phyloP scores from a whole-genome alignment of 305 asterid species.

The Solanum hybrid region DNA sequence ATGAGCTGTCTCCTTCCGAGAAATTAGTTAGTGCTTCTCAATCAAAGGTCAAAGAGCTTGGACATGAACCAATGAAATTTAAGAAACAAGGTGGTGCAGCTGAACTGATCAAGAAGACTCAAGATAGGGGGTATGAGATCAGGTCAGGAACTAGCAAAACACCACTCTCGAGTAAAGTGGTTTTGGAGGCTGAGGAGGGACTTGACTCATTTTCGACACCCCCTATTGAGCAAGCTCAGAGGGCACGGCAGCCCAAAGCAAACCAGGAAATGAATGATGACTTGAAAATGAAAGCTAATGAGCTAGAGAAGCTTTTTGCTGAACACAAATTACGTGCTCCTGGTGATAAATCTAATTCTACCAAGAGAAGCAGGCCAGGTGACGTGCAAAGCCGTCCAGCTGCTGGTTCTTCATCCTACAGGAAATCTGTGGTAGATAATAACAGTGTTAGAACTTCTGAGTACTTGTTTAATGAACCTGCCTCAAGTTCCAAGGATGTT shows the following conservation, averaged over 20 bases:
- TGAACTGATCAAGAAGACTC: conserved; percentile 37
- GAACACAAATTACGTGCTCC: conserved; percentile 77
- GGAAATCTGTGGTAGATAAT: conserved; percentile 29
- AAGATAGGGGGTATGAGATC: conserved; percentile 30
- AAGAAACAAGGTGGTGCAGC: conserved; percentile 32
- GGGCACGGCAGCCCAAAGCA: conserved; percentile 61
- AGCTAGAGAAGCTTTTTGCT: conserved; percentile 85
- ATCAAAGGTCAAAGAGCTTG: conserved; percentile 34
- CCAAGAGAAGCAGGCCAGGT: conserved; percentile 40
- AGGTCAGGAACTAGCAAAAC: conserved; percentile 20
- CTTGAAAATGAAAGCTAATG: conserved; percentile 74
- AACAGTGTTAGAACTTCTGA: conserved; percentile 26
- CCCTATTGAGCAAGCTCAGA: conserved; percentile 49
- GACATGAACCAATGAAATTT: conserved; percentile 40
- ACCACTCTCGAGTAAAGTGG: conserved; percentile 27
- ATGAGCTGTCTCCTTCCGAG: conserved; percentile 23
- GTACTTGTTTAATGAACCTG: conserved; percentile 25
- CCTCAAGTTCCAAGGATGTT: conserved; percentile 43
- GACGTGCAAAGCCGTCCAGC: conserved; percentile 37
- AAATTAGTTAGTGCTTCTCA: conserved; percentile 27
- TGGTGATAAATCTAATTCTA: conserved; percentile 49
- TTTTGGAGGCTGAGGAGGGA: conserved; percentile 33
- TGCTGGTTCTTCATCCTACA: conserved; percentile 19
- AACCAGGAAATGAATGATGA: conserved; percentile 84
- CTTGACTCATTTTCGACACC: conserved; percentile 44